Evolutionary conservation across 805 yeast species (phyloP).

Genomic region (Metschnikowia arizonensis): DNA sequence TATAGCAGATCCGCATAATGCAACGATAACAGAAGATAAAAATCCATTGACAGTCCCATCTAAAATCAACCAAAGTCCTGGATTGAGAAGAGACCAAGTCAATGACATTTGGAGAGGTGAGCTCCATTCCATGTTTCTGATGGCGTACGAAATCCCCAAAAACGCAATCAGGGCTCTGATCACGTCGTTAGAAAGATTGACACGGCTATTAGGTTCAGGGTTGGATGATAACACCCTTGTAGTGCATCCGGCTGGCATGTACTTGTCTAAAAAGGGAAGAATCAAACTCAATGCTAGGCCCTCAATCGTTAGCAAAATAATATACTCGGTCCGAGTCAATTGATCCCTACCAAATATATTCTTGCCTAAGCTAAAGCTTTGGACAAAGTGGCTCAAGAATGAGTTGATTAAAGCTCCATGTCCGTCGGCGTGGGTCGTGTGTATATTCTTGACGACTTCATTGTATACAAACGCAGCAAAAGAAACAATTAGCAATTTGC

Average conservation of each 20-base stretch:
- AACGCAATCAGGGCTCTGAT: constrained; percentile 52
- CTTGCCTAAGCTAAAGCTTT: constrained; percentile 22
- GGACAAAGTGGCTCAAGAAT: constrained; percentile 25
- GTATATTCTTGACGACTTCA: constrained; percentile 48
- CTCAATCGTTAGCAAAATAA: constrained; percentile 32
- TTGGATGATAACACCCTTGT: constrained; percentile 36
- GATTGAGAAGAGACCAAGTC: constrained; percentile 59
- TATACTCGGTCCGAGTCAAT: constrained; percentile 9
- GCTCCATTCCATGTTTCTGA: constrained; percentile 66
- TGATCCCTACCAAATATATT: constrained; percentile 1
- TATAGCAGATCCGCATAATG: constrained; percentile 28
- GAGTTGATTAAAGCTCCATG: constrained; percentile 42
- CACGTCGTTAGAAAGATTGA: constrained; percentile 34
- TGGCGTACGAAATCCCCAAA: constrained; percentile 67
- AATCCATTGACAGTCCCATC: constrained; percentile 58
- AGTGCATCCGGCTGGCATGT: constrained; percentile 28
- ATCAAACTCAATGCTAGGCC: constrained; percentile 58
- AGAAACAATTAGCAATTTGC: constrained; percentile 29
- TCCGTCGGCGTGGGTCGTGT: constrained; percentile 45
- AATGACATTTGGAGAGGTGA: constrained; percentile 60
- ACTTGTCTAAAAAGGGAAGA: constrained; percentile 42
- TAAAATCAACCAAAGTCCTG: constrained; percentile 62
- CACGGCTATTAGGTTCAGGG: constrained; percentile 31
- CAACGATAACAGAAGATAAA: constrained; percentile 33
- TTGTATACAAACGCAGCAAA: constrained; percentile 51